Conservation (phyloP, 2,329 filamentous ascomycete species). For the Trichoderma sp. region DNA sequence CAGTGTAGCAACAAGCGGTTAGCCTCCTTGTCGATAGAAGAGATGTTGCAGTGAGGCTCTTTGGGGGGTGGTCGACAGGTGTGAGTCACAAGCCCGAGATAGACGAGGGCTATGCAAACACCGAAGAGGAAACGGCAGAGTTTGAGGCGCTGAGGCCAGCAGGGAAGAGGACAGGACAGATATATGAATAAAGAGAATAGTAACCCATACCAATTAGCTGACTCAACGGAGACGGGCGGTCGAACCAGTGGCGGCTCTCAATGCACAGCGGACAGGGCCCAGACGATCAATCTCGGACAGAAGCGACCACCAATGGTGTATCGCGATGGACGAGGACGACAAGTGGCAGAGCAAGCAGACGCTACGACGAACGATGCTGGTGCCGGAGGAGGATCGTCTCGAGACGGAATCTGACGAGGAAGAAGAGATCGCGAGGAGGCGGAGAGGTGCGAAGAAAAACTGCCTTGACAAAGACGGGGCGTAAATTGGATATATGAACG, state of each 20-base stretch:
- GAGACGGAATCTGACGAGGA: slow-evolving; percentile 9
- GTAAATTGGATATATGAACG: slow-evolving; percentile 28
- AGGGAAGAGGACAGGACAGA: slow-evolving; percentile 21
- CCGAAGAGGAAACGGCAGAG: slow-evolving; percentile 25
- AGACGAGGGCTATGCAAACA: slow-evolving; percentile 26
- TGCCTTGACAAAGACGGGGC: slow-evolving; percentile 23
- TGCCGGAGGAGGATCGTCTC: slow-evolving; percentile 9
- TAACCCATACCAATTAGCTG: slow-evolving; percentile 25
- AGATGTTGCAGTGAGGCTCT: slow-evolving; percentile 28
- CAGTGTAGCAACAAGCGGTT: slow-evolving; percentile 36
- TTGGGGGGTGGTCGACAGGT: slow-evolving; percentile 18
- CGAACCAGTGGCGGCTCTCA: slow-evolving; percentile 7
- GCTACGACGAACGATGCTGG: background rate
- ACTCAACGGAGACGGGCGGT: slow-evolving; percentile 14
- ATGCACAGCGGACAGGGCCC: background rate
- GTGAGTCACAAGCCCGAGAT: slow-evolving; percentile 30
- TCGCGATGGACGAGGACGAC: no score
- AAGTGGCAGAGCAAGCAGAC: slow-evolving; percentile 2
- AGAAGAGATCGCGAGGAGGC: slow-evolving; percentile 1
- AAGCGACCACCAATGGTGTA: background rate
- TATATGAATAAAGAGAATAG: slow-evolving; percentile 20
- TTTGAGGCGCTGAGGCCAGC: slow-evolving; percentile 15
- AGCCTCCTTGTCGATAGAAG: slow-evolving; percentile 34
- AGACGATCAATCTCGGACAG: slow-evolving; percentile 12
- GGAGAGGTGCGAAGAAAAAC: slow-evolving; percentile 5